phyloP scores from a whole-genome alignment of 805 yeast genomes.

The Teunomyces kruisii region DNA sequence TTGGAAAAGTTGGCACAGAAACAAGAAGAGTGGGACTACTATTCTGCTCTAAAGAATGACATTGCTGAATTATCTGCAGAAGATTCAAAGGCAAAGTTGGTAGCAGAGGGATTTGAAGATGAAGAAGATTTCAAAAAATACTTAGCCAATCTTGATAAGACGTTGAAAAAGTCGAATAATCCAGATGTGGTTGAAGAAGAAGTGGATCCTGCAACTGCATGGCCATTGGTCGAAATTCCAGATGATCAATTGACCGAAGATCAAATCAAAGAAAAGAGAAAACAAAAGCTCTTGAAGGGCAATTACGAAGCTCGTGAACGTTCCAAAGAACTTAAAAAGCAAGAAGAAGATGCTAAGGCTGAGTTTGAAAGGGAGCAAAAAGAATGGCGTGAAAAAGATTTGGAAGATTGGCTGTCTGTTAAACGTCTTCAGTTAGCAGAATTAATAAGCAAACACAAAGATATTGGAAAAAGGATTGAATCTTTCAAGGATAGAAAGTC shows the following conservation, averaged over 20 bases:
- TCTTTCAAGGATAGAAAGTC: constrained; percentile 89
- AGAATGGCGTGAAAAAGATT: constrained; percentile 74
- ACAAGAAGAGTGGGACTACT: constrained; percentile 77
- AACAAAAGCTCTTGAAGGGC: constrained; percentile 79
- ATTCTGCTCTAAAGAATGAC: constrained; percentile 54
- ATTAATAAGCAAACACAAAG: constrained; percentile 63
- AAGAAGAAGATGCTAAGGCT: constrained; percentile 58
- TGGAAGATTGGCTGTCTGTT: constrained; percentile 75
- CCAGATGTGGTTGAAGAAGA: constrained; percentile 44
- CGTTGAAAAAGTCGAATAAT: constrained; percentile 71
- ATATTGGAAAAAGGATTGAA: constrained; percentile 65
- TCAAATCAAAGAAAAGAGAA: constrained; percentile 80
- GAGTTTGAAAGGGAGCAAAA: constrained; percentile 65
- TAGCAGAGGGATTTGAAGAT: constrained; percentile 76
- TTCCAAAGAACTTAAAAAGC: constrained; percentile 74
- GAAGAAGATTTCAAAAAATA: constrained; percentile 70
- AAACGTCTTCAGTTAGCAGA: constrained; percentile 61
- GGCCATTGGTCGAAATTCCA: constrained; percentile 77
- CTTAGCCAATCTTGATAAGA: constrained; percentile 59
- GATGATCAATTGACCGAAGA: constrained; percentile 82
- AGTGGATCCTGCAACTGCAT: constrained; percentile 52
- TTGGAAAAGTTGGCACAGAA: constrained; percentile 76
- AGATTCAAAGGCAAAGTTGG: constrained; percentile 54
- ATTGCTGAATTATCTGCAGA: constrained; percentile 51
- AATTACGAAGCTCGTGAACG: constrained; percentile 86